A percentile compares a stretch with the other conserved stretches of the same genome.
phyloP scores from a whole-genome alignment of 2,329 filamentous ascomycete genomes.

The Sporothrix variecibatus region DNA sequence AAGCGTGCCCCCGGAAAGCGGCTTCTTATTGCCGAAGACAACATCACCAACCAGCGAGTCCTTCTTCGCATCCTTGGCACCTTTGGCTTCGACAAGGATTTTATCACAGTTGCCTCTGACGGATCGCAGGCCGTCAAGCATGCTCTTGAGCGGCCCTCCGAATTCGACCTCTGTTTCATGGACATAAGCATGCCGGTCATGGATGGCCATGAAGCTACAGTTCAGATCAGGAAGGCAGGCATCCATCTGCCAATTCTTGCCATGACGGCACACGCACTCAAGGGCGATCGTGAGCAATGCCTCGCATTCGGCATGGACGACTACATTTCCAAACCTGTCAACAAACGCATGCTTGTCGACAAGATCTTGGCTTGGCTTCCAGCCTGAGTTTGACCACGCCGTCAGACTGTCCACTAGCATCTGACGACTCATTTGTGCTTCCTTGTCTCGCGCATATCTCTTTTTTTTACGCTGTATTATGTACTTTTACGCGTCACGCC shows the following conservation, averaged over 20 bases:
- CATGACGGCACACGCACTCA: slow-evolving; percentile 58
- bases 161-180: slow-evolving; percentile 56
- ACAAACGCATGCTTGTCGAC: slow-evolving; percentile 32
- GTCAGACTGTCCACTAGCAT: background rate
- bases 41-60: slow-evolving; percentile 47
- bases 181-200: slow-evolving; percentile 62
- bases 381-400: background rate
- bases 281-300: slow-evolving; percentile 56
- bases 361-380: slow-evolving; percentile 28
- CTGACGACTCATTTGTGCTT: background rate
- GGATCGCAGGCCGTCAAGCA: slow-evolving; percentile 47
- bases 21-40: slow-evolving; percentile 46
- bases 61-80: slow-evolving; percentile 41
- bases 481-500: background rate
- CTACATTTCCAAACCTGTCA: slow-evolving; percentile 48
- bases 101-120: slow-evolving; percentile 46
- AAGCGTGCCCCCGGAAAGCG: slow-evolving; percentile 44
- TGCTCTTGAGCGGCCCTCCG: slow-evolving; percentile 44
- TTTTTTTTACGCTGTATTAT: background rate
- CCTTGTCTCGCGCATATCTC: background rate
- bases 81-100: slow-evolving; percentile 42
- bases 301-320: slow-evolving; percentile 57
- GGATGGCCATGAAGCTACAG: slow-evolving; percentile 55
- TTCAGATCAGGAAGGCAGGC: slow-evolving; percentile 47
- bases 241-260: slow-evolving; percentile 44